Percentiles rank a stretch among this genome's conserved stretches.
These are phyloP conservation scores for Fusarium citri DNA, from an alignment of 2,329 filamentous ascomycete species.

Conservation along the genomic window DNA sequence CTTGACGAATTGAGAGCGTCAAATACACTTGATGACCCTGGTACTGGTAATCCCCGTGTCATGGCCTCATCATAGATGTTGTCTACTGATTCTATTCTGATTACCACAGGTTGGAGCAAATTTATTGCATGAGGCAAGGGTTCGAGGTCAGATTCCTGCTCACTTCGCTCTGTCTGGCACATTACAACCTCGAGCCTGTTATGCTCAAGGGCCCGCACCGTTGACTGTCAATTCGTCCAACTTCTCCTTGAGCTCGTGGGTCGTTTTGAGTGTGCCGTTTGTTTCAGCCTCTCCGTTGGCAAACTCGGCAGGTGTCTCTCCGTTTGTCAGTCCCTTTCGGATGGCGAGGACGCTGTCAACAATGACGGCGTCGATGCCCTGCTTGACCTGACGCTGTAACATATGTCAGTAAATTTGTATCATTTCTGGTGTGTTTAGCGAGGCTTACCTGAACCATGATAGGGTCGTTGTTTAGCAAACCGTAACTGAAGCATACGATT, in stretches of 20 bases:
- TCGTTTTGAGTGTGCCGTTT: constrained; percentile 33
- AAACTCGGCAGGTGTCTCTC: constrained; percentile 37
- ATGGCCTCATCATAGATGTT: constrained; percentile 3
- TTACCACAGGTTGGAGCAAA: constrained; percentile 21
- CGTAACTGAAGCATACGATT: constrained; percentile 94
- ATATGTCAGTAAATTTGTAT: constrained; percentile 18
- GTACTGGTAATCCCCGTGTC: not conserved
- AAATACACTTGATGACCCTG: not conserved
- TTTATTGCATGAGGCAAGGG: constrained; percentile 3
- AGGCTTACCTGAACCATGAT: constrained; percentile 81
- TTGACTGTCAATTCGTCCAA: constrained; percentile 41
- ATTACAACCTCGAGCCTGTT: constrained; percentile 10
- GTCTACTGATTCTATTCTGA: not conserved
- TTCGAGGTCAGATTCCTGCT: constrained; percentile 16
- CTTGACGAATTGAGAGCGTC: not conserved
- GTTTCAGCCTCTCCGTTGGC: constrained; percentile 22
- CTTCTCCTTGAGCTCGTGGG: constrained; percentile 33
- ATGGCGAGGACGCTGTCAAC: constrained; percentile 95
- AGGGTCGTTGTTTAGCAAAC: constrained; percentile 88
- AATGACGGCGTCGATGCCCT: constrained; percentile 97
- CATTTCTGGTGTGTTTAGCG: not conserved
- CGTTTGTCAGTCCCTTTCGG: constrained; percentile 81
- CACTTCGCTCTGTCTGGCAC: constrained; percentile 11
- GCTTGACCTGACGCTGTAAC: constrained; percentile 82
- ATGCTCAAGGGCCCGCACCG: constrained; percentile 30